A percentile compares a stretch with the other conserved stretches of the same genome.
Conservation (phyloP, 2,329 filamentous ascomycete species). For the Fusarium sp. region DNA sequence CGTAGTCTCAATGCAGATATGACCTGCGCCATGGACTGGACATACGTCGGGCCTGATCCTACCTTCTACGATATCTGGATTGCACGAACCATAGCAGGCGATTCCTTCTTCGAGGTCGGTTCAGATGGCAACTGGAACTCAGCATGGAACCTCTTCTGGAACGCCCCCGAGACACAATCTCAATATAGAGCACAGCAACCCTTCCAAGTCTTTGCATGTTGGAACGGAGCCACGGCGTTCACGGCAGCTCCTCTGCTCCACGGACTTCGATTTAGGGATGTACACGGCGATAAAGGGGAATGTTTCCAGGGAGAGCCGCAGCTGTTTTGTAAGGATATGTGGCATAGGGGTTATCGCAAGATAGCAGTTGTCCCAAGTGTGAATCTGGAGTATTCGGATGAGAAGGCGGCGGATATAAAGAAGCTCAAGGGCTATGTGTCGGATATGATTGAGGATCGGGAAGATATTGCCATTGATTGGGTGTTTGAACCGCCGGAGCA, state of each 20-base stretch:
- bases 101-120: constrained; percentile 68
- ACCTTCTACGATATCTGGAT: constrained; percentile 72
- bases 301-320: constrained; percentile 68
- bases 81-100: constrained; percentile 64
- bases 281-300: constrained; percentile 52
- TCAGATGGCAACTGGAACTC: constrained; percentile 63
- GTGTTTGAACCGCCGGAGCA: constrained; percentile 57
- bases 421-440: constrained; percentile 63
- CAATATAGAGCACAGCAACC: constrained; percentile 57
- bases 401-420: constrained; percentile 61
- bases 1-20: constrained; percentile 63
- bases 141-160: constrained; percentile 65
- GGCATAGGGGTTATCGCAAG: constrained; percentile 62
- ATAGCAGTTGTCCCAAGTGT: constrained; percentile 69
- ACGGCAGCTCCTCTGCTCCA: constrained; percentile 61
- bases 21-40: constrained; percentile 72
- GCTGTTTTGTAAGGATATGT: constrained; percentile 70
- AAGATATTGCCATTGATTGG: constrained; percentile 58
- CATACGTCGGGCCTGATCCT: constrained; percentile 57
- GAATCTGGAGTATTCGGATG: constrained; percentile 67
- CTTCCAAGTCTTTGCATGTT: constrained; percentile 72
- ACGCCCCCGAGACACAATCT: constrained; percentile 54
- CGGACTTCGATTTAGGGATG: constrained; percentile 60
- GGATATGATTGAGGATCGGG: constrained; percentile 50
- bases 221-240: constrained; percentile 69